Percentiles rank a stretch among this genome's conserved stretches.
These are phyloP conservation scores for Lodderomyces pseudojiufengensis DNA, from an alignment of 1,139 yeast species.

Conservation along the genomic window DNA sequence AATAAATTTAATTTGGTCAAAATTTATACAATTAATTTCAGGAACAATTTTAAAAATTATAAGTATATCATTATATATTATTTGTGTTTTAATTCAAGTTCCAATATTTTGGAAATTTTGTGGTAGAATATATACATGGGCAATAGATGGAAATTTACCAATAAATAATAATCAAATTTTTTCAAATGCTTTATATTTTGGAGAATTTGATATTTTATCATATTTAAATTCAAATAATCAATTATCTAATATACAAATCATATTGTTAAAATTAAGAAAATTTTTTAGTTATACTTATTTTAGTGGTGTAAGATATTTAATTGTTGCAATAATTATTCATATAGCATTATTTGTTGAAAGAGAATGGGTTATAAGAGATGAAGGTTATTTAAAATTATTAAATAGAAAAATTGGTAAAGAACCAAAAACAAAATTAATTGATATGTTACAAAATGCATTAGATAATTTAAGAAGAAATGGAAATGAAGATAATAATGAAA, in stretches of 20 bases:
- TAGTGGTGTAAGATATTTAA: slow-evolving; percentile 38
- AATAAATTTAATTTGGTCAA: slow-evolving; percentile 36
- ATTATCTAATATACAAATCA: slow-evolving; percentile 9
- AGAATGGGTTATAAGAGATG: slow-evolving; percentile 71
- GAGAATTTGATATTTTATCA: slow-evolving; percentile 29
- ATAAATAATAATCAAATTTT: slow-evolving; percentile 31
- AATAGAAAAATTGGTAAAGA: slow-evolving; percentile 56
- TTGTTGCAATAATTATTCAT: slow-evolving; percentile 38
- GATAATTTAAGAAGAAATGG: slow-evolving; percentile 23
- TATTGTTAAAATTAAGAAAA: slow-evolving; percentile 15
- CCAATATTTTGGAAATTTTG: slow-evolving; percentile 56
- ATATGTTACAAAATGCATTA: slow-evolving; percentile 33
- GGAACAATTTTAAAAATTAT: slow-evolving; percentile 22
- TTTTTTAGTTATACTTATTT: slow-evolving; percentile 36
- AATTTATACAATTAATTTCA: slow-evolving; percentile 29
- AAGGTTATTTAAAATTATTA: slow-evolving; percentile 57
- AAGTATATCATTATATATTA: slow-evolving; percentile 31
- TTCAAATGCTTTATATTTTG: slow-evolving; percentile 45
- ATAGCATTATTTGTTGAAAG: slow-evolving; percentile 55
- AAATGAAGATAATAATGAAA: slow-evolving; percentile 4
- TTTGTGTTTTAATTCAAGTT: slow-evolving; percentile 47
- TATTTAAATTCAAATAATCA: slow-evolving; percentile 8
- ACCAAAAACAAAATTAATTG: slow-evolving; percentile 41
- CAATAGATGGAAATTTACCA: slow-evolving; percentile 51
- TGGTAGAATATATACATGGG: slow-evolving; percentile 52